Percentiles rank a stretch among this genome's conserved stretches.
Conservation (phyloP, 1,284 basidiomycete species). For the Boletus hoseneyae region DNA sequence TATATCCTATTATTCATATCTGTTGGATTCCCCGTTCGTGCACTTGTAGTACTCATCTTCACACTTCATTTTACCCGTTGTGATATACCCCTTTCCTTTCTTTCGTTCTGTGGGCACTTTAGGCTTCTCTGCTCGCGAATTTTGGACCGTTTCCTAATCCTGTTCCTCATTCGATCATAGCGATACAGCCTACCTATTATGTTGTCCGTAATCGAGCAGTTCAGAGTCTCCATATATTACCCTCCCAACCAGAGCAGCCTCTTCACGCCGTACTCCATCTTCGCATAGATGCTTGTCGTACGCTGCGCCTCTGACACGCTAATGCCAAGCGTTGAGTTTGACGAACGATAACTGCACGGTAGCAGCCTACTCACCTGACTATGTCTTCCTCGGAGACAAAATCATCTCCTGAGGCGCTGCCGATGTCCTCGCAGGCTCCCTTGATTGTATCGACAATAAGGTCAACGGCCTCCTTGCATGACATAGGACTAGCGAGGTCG, state of each 20-base stretch:
- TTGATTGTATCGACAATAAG: conserved; percentile 68
- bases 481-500: conserved; percentile 56
- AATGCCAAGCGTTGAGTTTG: conserved; percentile 13
- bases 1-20: conserved; percentile 18
- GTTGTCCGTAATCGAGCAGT: conserved; percentile 13
- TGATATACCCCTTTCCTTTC: conserved; percentile 19
- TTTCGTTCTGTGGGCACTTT: conserved; percentile 16
- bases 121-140: conserved; percentile 8
- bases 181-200: conserved; percentile 16
- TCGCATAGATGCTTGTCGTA: conserved; percentile 79
- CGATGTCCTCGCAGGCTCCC: conserved; percentile 65
- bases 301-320: conserved; percentile 79
- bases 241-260: conserved; percentile 82
- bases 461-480: conserved; percentile 75
- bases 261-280: conserved; percentile 90
- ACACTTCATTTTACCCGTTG: conserved; percentile 14
- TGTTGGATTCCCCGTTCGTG: conserved; percentile 16
- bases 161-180: conserved; percentile 10
- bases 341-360: not conserved
- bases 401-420: conserved; percentile 39
- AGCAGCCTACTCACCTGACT: conserved; percentile 57
- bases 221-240: conserved; percentile 7
- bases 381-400: conserved; percentile 72
- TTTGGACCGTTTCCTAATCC: conserved; percentile 8
- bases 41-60: conserved; percentile 22